These are phyloP conservation scores for Zalaria sp. DNA, from an alignment of 2,329 filamentous ascomycete genomes.

Conservation along the genomic window DNA sequence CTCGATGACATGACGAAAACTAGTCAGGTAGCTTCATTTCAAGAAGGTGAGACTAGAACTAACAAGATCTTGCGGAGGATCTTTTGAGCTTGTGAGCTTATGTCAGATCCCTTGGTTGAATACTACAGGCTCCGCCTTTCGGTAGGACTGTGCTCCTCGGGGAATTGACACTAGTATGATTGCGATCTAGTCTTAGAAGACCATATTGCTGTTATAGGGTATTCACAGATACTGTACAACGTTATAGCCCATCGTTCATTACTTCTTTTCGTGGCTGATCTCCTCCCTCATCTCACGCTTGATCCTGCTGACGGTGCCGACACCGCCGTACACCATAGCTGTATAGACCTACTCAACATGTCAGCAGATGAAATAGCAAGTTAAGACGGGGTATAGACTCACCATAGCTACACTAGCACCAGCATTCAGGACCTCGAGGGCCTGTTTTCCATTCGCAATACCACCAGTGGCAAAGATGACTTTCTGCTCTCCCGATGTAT, in stretches of 20 bases:
- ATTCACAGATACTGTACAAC: too few species aligned
- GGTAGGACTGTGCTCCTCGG: too few species aligned
- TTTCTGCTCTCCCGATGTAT: slow-evolving; percentile 38
- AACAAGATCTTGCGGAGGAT: too few species aligned
- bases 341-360: slow-evolving; percentile 50
- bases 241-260: neutral
- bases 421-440: slow-evolving; percentile 66
- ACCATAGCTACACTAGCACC: slow-evolving; percentile 79
- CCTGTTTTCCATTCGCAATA: slow-evolving; percentile 78
- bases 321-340: slow-evolving; percentile 49
- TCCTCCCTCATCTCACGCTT: slow-evolving; percentile 36
- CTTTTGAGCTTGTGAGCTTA: too few species aligned
- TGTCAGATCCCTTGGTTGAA: too few species aligned
- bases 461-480: slow-evolving; percentile 89
- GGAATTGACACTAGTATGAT: too few species aligned
- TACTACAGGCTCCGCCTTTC: too few species aligned
- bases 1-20: too few species aligned
- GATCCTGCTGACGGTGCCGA: slow-evolving; percentile 43
- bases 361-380: neutral
- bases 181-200: too few species aligned
- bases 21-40: too few species aligned
- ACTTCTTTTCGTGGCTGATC: slow-evolving; percentile 8
- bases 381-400: neutral
- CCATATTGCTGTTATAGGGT: too few species aligned
- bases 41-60: too few species aligned